Evolutionary conservation across 495 filamentous ascomycete genomes (phyloP), one percentile per base, ranked within the genome.

Genomic region (Penicillium dipodomyicola): DNA sequence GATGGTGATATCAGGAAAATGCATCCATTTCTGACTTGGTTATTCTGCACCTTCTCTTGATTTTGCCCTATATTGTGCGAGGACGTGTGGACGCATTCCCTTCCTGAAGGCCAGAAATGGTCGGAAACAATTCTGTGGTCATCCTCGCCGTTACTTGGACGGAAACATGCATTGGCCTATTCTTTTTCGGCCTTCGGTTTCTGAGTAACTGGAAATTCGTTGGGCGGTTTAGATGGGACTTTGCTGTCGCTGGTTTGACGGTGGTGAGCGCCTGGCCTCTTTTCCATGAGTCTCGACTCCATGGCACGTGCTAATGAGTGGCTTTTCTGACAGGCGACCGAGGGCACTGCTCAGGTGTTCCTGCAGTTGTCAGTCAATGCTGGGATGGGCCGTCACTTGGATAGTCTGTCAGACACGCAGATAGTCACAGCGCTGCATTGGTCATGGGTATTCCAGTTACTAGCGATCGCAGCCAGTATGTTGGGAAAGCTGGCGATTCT

Each of bases 401-500:
- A 40, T 19, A 52, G 58, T 29, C 59, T 75, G 10, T 58, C 58
- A 3, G 19, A 50, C 2, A 23, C 19, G 2, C 52, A 70, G 4
- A 35, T 49, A 23, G 51, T 58, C 4, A 23, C 54, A 12, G 65
- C 71, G 9, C 53, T 65, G 11, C 59, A 67, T 37, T 73, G 65
- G 64, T 60, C 59, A 25, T 74, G 71, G 69, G 56, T 70, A 6
- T 69, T 67, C 23, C 71, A 72, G 46, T 39, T 67, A 2, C 48
- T 75, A 3, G 58, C 63, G 0, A 64, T 72, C 15, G 40, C 63
- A 14, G 59, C 63, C 5, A 67, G 61, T 41, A 63, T 59, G 39
- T 54, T 65, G 5, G 70, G 69, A n/a, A 73, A 72, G 45, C 55
- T 69, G 22, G 67, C 67, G 14, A 65, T 73, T 32, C 50, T 72